These are phyloP conservation scores for Grosmannia clavigera DNA, from an alignment of 2,329 filamentous ascomycete genomes.

Conservation along the genomic window DNA sequence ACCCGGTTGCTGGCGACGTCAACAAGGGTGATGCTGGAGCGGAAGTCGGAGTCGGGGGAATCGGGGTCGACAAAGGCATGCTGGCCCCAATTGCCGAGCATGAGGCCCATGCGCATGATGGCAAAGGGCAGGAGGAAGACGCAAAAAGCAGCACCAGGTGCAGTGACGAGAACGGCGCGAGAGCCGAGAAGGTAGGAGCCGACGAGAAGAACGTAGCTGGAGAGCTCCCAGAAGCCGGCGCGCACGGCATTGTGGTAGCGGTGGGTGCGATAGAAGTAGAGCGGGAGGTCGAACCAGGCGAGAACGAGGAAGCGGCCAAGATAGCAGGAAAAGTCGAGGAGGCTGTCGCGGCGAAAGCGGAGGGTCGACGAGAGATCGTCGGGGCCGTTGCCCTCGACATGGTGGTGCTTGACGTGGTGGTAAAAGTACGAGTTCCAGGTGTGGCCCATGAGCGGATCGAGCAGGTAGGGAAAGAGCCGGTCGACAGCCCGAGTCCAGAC, in stretches of 20 bases:
- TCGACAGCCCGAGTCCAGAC: constrained; percentile 36
- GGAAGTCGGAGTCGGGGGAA: constrained; percentile 65
- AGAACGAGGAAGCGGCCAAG: constrained; percentile 61
- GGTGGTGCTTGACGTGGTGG: constrained; percentile 78
- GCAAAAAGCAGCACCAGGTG: constrained; percentile 46
- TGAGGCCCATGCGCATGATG: constrained; percentile 56
- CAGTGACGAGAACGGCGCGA: constrained; percentile 25
- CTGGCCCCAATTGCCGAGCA: constrained; percentile 78
- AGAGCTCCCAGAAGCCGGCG: constrained; percentile 48
- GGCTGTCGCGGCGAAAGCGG: constrained; percentile 59
- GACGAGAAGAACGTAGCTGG: constrained; percentile 40
- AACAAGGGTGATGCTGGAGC: constrained; percentile 67
- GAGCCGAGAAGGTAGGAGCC: constrained; percentile 19
- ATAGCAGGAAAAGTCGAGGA: constrained; percentile 57
- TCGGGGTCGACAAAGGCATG: constrained; percentile 68
- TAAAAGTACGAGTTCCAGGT: constrained; percentile 81
- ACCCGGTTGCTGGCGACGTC: constrained; percentile 69
- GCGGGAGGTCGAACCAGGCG: constrained; percentile 61
- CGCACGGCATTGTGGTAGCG: constrained; percentile 41
- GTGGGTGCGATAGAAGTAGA: constrained; percentile 58
- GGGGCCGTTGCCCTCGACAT: constrained; percentile 67
- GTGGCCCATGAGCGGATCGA: constrained; percentile 67
- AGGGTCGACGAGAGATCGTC: constrained; percentile 66
- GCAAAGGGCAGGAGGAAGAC: constrained; percentile 54
- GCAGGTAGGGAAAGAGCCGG: constrained; percentile 55